phyloP scores from a whole-genome alignment of 345 rosid species.

The Hibiscus trionum region DNA sequence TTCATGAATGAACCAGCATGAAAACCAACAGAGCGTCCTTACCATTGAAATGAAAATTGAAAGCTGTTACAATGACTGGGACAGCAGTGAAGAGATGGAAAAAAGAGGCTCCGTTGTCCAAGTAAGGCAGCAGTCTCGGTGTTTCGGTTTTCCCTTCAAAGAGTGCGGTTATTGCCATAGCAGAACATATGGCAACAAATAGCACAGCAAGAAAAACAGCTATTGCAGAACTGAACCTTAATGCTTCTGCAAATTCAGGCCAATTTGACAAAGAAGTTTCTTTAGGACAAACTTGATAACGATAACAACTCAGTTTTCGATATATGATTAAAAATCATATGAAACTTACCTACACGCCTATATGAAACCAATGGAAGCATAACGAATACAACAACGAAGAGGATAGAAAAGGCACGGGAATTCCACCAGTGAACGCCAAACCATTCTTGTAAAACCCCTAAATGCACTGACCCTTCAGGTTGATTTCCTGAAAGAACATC shows the following conservation, averaged over 20 bases:
- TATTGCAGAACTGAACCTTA: constrained; percentile 53
- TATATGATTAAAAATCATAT: background rate
- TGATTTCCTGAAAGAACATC: constrained; percentile 76
- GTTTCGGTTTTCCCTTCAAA: constrained; percentile 53
- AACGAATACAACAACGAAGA: constrained; percentile 45
- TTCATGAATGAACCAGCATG: background rate
- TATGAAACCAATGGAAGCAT: constrained; percentile 57
- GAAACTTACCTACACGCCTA: constrained; percentile 50
- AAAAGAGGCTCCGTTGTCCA: constrained; percentile 43
- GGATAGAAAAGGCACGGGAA: constrained; percentile 48
- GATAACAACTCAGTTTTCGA: background rate
- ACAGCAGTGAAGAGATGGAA: constrained; percentile 79
- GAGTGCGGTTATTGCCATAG: constrained; percentile 50
- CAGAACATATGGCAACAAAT: constrained; percentile 65
- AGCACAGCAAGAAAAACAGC: constrained; percentile 63
- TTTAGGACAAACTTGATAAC: background rate
- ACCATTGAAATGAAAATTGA: constrained; percentile 92
- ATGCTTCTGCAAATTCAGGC: constrained; percentile 40
- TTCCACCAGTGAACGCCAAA: constrained; percentile 91
- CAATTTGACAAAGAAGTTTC: constrained; percentile 5
- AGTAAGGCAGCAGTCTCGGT: constrained; percentile 54
- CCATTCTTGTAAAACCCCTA: constrained; percentile 85
- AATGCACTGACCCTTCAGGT: constrained; percentile 43
- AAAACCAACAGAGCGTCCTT: constrained; percentile 5
- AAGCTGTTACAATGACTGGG: constrained; percentile 86